Conservation (phyloP, 2,329 filamentous ascomycete species). For the Xylariales sp. region DNA sequence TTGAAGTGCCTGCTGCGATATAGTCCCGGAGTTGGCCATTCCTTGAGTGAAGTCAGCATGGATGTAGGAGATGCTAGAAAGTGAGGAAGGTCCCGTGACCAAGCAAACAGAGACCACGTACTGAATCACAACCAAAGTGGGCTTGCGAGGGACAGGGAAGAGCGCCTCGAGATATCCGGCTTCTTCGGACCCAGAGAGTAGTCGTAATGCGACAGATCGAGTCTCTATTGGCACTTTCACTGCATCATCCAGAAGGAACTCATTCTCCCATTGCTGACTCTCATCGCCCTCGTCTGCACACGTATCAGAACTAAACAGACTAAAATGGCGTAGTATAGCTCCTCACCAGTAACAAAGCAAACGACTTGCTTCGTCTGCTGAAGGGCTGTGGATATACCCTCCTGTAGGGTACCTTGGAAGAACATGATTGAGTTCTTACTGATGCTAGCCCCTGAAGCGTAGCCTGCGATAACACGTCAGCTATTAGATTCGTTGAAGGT, state of each 20-base stretch:
- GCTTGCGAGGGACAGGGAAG: conserved; percentile 73
- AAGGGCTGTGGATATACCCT: conserved; percentile 73
- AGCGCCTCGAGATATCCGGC: conserved; percentile 78
- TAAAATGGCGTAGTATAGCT: conserved; percentile 7
- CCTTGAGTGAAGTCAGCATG: conserved; percentile 22
- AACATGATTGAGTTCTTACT: too few relatives aligned
- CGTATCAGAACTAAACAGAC: conserved; percentile 8
- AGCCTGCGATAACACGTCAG: too few relatives aligned
- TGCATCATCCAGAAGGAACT: conserved; percentile 55
- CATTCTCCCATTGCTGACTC: conserved; percentile 68
- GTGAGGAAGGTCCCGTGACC: background rate
- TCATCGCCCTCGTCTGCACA: conserved; percentile 62
- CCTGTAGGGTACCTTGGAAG: conserved; percentile 73
- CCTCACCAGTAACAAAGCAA: conserved; percentile 75
- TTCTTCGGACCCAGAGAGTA: conserved; percentile 71
- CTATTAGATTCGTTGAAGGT: too few relatives aligned
- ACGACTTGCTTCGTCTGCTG: conserved; percentile 71
- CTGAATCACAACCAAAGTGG: conserved; percentile 75
- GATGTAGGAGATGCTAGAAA: background rate
- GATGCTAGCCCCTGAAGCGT: too few relatives aligned
- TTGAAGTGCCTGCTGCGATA: conserved; percentile 58
- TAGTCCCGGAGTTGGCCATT: conserved; percentile 77
- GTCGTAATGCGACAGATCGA: conserved; percentile 64
- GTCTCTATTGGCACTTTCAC: conserved; percentile 53
- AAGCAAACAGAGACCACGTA: conserved; percentile 29